Conservation (phyloP, 1,284 basidiomycete species). For the Apiotrichum gracile region DNA sequence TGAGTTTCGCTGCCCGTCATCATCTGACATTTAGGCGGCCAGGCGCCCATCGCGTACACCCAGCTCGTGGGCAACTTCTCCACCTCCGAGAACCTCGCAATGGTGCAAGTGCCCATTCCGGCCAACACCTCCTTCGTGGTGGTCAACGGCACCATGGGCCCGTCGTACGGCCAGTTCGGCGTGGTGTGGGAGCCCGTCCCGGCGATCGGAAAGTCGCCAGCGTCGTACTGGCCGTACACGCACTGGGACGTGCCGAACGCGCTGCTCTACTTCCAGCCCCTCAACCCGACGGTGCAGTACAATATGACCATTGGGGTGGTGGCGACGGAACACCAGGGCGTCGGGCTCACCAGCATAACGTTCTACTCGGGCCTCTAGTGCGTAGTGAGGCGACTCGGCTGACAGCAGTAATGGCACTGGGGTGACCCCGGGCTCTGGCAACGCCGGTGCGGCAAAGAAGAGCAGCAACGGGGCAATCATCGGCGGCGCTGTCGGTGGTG, state of each 20-base stretch:
- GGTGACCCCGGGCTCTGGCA: not conserved
- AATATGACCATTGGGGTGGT: not conserved
- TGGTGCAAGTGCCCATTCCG: not conserved
- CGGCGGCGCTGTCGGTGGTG: not conserved
- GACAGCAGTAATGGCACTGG: not conserved
- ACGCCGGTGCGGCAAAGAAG: not conserved
- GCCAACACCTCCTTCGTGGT: not conserved
- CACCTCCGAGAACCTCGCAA: not conserved
- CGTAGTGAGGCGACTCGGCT: not conserved
- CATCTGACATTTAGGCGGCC: not conserved
- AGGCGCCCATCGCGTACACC: not conserved
- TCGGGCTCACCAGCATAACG: not conserved
- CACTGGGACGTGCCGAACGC: not conserved
- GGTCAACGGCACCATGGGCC: slow-evolving; percentile 1
- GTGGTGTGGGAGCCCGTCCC: not conserved
- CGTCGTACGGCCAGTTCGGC: not conserved
- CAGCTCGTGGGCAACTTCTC: not conserved
- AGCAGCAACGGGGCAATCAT: not conserved
- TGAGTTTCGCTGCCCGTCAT: not conserved
- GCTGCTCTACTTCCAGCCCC: not conserved
- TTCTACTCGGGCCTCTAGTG: not conserved
- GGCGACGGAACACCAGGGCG: too few relatives aligned
- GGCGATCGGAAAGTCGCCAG: not conserved
- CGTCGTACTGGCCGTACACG: not conserved
- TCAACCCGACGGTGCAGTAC: not conserved